Base-by-base conservation (phyloP, 2,329 filamentous ascomycete genomes). In the Aspergillus alliaceus region DNA sequence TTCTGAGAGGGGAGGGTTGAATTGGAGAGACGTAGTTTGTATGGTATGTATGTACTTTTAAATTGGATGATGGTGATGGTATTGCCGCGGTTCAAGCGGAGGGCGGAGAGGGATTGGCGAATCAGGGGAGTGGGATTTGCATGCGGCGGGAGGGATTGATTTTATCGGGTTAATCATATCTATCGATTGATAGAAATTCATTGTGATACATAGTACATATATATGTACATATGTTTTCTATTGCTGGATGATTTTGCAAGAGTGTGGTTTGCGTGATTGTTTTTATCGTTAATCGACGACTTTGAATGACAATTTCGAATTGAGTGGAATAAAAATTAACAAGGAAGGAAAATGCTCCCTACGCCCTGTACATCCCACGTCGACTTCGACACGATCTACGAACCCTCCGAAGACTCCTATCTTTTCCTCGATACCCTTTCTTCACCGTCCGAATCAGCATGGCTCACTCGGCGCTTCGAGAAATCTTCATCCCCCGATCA, bases 401-500 rank as follows among this genome's bases (percentile, higher is more conserved):
- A 97, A 71, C 95, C 95, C 34, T 89, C 93, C 11, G 95, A 99
- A 76, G 95, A 99, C 78, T 97, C 93, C 5, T 99, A 91, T 72
- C 85, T 99, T 44, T 84, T 99, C 49, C 85, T 99, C 29, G 93
- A 99, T 77, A 96, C 93, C 0, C 83, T 99, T 44, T 93, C 93
- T 0, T 89, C 87, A 1, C 58, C 80, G 0, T 72, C 83, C 2
- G 91, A 96, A 75, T 84, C 80, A 4, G 64, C 77, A 24, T 96
- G 91, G 73, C 84, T 97, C 20, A 79, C 80, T 18, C 57, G 75
- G 5, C 84, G 84, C 42, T 96, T 96, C 70, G 57, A 59, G 49
- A 54, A 15, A 7, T 18, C 50, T 37, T 22, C 57, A 2, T 50
- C 49, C 8, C 46, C 63, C 5, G 18, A 39, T 18, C 8, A 39